Base-by-base conservation (phyloP, 1,284 basidiomycete genomes). In the Rhodotorula sp. region DNA sequence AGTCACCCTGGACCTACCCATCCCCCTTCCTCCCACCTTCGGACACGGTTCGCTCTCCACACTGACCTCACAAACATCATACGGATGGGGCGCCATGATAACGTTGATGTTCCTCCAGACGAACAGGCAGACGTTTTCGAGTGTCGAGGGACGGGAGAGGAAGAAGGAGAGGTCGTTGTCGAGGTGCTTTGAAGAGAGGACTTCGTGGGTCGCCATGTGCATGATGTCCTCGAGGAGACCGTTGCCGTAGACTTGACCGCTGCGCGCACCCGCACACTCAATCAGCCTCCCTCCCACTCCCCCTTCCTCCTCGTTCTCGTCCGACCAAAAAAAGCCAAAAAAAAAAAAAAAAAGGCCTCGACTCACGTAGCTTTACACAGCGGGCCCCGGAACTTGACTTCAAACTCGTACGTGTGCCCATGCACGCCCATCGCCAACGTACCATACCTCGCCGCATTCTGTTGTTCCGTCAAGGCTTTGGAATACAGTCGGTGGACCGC, bases 81-180 rank as follows among this genome's bases (percentile, higher is more conserved):
- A 53, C 20, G 57, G 57, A 10, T 63, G 65, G 13, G 69, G 69
- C 8, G 56, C 48, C 40, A 67, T 62, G 26, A 74, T 44, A 57
- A 74, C 68, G 7, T 22, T 26, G 24, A 69, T 22, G 59, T 74
- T 74, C 24, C 72, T 52, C 60, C 62, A 74, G 24, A 60, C 68
- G 47, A 74, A 70, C 37, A 74, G 46, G 56, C 58, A 61, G n/a
- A 74, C 24, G 64, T 74, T 74, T 40, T 74, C 72, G 57, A 74
- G 48, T 2, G 72, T 72, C 26, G 72, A 74, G 0, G 72, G 70
- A 9, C 72, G 62, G 0, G 62, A 60, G 22, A 54, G 46, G 65
- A 74, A 74, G 61, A 60, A 74, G 11, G 67, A 59, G 40, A 72
- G 44, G 61, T 74, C 70, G 28, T 13, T 24, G 57, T 74, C 72